phyloP scores from a whole-genome alignment of 257 asterid genomes.

The Echium plantagineum region DNA sequence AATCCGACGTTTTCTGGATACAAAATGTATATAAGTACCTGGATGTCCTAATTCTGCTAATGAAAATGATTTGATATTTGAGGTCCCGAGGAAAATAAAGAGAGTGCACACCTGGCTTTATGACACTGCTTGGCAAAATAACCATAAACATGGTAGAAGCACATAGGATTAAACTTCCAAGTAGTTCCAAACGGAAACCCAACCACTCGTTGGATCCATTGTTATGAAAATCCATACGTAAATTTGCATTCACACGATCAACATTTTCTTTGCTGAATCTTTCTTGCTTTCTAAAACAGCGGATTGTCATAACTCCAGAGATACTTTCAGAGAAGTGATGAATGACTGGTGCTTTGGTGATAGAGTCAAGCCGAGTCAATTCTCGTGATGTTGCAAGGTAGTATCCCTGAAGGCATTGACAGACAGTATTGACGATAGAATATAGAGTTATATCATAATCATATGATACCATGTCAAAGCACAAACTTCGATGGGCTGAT shows the following conservation, averaged over 20 bases:
- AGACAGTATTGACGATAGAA: not conserved
- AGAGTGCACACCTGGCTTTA: conserved; percentile 38
- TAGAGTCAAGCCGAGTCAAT: conserved; percentile 51
- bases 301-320: conserved; percentile 60
- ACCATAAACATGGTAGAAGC: conserved; percentile 36
- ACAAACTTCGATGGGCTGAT: too few species aligned
- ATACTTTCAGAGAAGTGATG: conserved; percentile 69
- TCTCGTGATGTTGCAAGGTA: conserved; percentile 61
- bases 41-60: not conserved
- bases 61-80: not conserved
- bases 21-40: not conserved
- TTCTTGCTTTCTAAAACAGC: conserved; percentile 46
- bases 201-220: conserved; percentile 65
- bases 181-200: conserved; percentile 63
- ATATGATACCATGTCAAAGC: not conserved
- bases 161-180: conserved; percentile 53
- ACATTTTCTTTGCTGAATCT: conserved; percentile 37
- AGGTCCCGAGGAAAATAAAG: too few species aligned
- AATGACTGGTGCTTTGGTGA: conserved; percentile 64
- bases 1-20: conserved; percentile 79
- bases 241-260: conserved; percentile 38
- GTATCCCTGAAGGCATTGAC: conserved; percentile 33
- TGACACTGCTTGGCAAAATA: conserved; percentile 40
- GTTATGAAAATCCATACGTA: conserved; percentile 58
- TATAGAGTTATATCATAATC: not conserved